A percentile compares a stretch with the other conserved stretches of the same genome.
Conservation (phyloP, 2,329 filamentous ascomycete species). For the Gyromitra esculenta region DNA sequence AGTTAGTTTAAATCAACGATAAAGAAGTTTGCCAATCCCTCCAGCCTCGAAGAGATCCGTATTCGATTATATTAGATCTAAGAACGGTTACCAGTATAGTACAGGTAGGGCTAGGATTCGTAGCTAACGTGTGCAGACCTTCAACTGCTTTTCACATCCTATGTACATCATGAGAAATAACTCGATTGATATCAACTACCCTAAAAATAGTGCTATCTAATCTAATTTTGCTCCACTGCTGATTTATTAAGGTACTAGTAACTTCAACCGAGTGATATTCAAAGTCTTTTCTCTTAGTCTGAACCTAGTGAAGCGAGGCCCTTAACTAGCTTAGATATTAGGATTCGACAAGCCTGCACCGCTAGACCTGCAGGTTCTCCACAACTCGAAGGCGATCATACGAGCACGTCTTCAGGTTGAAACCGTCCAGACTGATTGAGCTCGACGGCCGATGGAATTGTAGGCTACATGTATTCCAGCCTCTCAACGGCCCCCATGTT, state of each 20-base stretch:
- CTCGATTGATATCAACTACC: neutral
- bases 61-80: no score
- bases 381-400: constrained; percentile 18
- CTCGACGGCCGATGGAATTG: neutral
- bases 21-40: no score
- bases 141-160: neutral
- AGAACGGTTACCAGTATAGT: no score
- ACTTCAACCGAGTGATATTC: neutral
- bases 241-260: neutral
- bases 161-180: neutral
- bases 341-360: neutral
- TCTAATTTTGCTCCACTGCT: neutral
- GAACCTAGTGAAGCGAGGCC: neutral
- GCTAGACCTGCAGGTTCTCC: neutral
- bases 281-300: neutral
- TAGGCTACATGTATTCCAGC: neutral
- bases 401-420: constrained; percentile 14
- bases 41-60: no score
- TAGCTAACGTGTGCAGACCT: no score
- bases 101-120: no score
- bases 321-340: constrained; percentile 1
- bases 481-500: constrained; percentile 6
- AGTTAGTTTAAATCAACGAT: no score
- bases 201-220: neutral
- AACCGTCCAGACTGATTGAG: constrained; percentile 12